A percentile compares a stretch with the other conserved stretches of the same genome.
Evolutionary conservation across 2,329 filamentous ascomycete species (phyloP).

Genomic region (Neopestalotiopsis rosae): DNA sequence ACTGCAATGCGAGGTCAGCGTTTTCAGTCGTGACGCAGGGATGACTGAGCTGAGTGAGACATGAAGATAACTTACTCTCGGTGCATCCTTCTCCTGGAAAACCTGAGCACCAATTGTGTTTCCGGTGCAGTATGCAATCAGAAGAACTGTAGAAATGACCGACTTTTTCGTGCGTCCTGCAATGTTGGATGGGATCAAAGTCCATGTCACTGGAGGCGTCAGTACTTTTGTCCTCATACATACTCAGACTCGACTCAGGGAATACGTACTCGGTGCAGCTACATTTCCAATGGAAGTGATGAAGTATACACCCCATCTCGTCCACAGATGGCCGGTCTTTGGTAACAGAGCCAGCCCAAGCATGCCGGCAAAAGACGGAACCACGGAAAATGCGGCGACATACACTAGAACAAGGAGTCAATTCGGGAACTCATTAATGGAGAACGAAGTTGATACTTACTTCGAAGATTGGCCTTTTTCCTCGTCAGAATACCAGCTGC

Average conservation of each 20-base stretch:
- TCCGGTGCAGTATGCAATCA: slow-evolving; percentile 27
- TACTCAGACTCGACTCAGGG: slow-evolving; percentile 23
- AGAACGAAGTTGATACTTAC: slow-evolving; percentile 25
- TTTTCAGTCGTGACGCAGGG: neutral
- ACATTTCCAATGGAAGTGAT: slow-evolving; percentile 33
- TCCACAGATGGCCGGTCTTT: slow-evolving; percentile 29
- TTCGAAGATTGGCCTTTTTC: slow-evolving; percentile 34
- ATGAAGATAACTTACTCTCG: neutral
- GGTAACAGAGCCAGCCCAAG: slow-evolving; percentile 37
- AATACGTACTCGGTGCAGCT: slow-evolving; percentile 26
- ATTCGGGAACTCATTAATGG: neutral
- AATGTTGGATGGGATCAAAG: slow-evolving; percentile 35
- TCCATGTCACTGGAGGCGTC: slow-evolving; percentile 34
- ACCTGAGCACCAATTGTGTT: slow-evolving; percentile 29
- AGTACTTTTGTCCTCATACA: neutral
- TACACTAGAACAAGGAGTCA: neutral
- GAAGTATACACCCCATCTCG: slow-evolving; percentile 39
- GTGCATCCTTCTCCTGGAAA: slow-evolving; percentile 27
- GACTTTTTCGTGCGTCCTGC: slow-evolving; percentile 30
- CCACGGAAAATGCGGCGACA: slow-evolving; percentile 35
- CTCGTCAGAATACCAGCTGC: slow-evolving; percentile 27
- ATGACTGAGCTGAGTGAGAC: neutral
- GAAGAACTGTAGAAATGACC: slow-evolving; percentile 23
- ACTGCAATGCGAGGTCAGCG: neutral
- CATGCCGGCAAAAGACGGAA: slow-evolving; percentile 38